Evolutionary conservation across 345 rosid genomes (phyloP).

Genomic region (Euclidium syriacum): DNA sequence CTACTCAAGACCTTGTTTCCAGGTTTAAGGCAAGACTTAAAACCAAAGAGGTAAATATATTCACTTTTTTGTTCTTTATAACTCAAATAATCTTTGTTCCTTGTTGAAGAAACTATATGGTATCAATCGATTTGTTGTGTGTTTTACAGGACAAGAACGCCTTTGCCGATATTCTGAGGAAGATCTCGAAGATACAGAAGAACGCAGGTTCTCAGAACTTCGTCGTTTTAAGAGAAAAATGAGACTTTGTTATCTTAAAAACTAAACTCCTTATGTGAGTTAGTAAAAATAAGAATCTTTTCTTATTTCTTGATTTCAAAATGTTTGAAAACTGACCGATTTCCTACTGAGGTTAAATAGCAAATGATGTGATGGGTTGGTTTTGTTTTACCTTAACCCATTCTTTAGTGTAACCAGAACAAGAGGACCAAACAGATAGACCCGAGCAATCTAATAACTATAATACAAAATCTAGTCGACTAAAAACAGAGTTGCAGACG

Average conservation of each 20-base stretch:
- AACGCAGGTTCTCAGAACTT: conserved; percentile 59
- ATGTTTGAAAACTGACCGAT: background rate
- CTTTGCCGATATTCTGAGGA: conserved; percentile 69
- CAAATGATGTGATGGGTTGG: background rate
- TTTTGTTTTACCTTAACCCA: background rate
- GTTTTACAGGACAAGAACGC: conserved; percentile 71
- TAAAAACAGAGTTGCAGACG: too few relatives aligned
- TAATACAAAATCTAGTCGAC: too few relatives aligned
- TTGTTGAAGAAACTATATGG: background rate
- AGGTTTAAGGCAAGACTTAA: conserved; percentile 73
- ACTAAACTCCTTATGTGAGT: background rate
- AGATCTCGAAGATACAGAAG: conserved; percentile 88
- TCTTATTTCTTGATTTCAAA: background rate
- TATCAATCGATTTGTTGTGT: background rate
- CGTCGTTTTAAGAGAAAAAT: conserved; percentile 70
- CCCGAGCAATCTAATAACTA: background rate
- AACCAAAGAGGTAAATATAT: conserved; percentile 48
- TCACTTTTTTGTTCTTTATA: background rate
- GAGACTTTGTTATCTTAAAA: background rate
- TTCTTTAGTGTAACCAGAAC: background rate
- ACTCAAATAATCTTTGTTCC: background rate
- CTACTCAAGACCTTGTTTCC: conserved; percentile 88
- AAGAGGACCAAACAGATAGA: background rate
- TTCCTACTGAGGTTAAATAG: background rate
- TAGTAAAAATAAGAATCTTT: background rate